Percentiles rank a stretch among this genome's conserved stretches.
phyloP scores from a whole-genome alignment of 106 monocot genomes.

The Agapanthus africanus region DNA sequence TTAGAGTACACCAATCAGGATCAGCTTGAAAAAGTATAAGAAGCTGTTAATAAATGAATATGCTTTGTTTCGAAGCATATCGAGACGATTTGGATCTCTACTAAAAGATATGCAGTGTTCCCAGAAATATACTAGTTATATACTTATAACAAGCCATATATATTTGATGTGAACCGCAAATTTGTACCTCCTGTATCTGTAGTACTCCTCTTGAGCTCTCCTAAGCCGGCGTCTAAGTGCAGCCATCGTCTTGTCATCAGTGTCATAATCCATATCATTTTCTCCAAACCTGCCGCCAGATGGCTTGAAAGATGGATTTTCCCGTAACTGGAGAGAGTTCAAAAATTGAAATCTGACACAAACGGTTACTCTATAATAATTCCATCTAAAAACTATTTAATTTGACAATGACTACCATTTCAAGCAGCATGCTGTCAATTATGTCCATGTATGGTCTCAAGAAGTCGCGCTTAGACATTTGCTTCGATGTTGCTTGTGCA shows the following conservation, averaged over 20 bases:
- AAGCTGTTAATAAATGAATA: not conserved
- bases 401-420: conserved; percentile 80
- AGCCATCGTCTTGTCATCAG: conserved; percentile 91
- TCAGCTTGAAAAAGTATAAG: conserved; percentile 4
- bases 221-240: conserved; percentile 74
- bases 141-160: not conserved
- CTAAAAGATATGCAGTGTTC: no score
- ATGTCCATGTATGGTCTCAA: conserved; percentile 81
- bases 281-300: conserved; percentile 84
- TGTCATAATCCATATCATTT: conserved; percentile 98
- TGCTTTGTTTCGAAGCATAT: no score
- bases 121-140: conserved; percentile 48
- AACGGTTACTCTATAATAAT: not conserved
- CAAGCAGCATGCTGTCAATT: conserved; percentile 72
- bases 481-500: conserved; percentile 87
- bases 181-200: conserved; percentile 71
- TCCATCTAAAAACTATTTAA: not conserved
- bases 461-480: conserved; percentile 87
- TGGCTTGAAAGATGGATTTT: conserved; percentile 88
- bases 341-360: not conserved
- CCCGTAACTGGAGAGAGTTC: conserved; percentile 33
- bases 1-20: not conserved
- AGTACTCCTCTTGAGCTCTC: conserved; percentile 81
- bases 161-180: conserved; percentile 2
- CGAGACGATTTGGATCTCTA: no score